A percentile compares a stretch with the other conserved stretches of the same genome.
Conservation (phyloP, 2,329 filamentous ascomycete species). For the Zarea fungicola region DNA sequence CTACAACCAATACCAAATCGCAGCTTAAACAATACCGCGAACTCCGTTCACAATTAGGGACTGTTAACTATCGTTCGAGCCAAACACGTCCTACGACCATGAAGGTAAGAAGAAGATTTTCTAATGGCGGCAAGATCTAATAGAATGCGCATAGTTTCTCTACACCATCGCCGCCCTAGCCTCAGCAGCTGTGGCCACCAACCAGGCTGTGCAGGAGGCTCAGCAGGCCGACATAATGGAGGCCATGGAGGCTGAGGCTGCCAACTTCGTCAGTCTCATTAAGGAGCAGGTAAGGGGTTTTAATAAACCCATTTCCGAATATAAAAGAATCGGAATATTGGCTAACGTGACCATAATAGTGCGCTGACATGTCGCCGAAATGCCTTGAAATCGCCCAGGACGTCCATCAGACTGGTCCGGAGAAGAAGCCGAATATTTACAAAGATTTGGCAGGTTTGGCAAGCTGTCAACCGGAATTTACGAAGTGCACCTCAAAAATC, state of each 20-base stretch:
- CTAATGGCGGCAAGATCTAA: not conserved
- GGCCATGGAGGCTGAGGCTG: not conserved
- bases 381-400: not conserved
- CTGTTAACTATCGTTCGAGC: not conserved
- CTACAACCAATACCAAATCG: not conserved
- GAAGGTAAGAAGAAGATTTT: not conserved
- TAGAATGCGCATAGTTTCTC: not conserved
- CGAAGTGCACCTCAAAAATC: not conserved
- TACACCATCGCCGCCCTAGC: not conserved
- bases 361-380: not conserved
- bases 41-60: not conserved
- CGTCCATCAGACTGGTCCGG: not conserved
- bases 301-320: not conserved
- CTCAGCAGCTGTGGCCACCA: not conserved
- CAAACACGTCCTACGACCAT: not conserved
- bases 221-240: not conserved
- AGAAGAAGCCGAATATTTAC: not conserved
- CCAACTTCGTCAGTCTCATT: not conserved
- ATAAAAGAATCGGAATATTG: not conserved
- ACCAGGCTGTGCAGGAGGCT: not conserved
- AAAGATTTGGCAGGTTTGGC: not conserved
- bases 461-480: not conserved
- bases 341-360: not conserved
- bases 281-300: not conserved
- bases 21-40: not conserved